Evolutionary conservation across 192 early-diverging fungal species (phyloP).

Genomic region (Phycomyces blakesleeanus): DNA sequence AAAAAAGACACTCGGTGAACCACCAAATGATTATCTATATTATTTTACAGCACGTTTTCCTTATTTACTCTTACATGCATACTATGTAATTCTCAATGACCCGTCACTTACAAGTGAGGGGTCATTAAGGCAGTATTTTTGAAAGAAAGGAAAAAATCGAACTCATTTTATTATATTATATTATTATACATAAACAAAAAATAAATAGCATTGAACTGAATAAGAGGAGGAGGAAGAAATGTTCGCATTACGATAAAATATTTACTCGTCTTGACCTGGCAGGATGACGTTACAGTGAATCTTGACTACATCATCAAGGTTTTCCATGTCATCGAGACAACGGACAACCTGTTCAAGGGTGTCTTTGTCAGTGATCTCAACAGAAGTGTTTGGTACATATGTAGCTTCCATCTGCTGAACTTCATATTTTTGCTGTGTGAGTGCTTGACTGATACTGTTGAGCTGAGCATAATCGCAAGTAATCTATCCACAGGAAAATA

Average conservation of each 20-base stretch:
- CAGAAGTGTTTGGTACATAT: constrained; percentile 48
- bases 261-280: constrained; percentile 11
- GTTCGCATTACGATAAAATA: no score
- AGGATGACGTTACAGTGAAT: constrained; percentile 51
- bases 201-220: no score
- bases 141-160: no score
- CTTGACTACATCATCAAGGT: constrained; percentile 61
- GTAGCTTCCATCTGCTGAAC: constrained; percentile 54
- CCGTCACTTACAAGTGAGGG: constrained; percentile 57
- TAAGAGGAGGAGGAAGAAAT: no score
- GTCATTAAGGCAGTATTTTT: constrained; percentile 67
- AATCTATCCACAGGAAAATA: constrained; percentile 19
- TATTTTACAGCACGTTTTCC: constrained; percentile 94
- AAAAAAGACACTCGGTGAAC: constrained; percentile 71
- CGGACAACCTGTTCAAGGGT: constrained; percentile 41
- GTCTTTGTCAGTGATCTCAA: constrained; percentile 42
- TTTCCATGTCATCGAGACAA: constrained; percentile 53
- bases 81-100: constrained; percentile 74
- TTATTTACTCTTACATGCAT: constrained; percentile 81
- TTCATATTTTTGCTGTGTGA: constrained; percentile 48
- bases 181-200: no score
- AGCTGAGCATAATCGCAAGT: constrained; percentile 52
- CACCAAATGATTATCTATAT: constrained; percentile 82
- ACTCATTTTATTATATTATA: no score
- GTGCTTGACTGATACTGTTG: constrained; percentile 38